Base-by-base conservation (phyloP, 805 yeast genomes). In the Debaryomyces hansenii region DNA sequence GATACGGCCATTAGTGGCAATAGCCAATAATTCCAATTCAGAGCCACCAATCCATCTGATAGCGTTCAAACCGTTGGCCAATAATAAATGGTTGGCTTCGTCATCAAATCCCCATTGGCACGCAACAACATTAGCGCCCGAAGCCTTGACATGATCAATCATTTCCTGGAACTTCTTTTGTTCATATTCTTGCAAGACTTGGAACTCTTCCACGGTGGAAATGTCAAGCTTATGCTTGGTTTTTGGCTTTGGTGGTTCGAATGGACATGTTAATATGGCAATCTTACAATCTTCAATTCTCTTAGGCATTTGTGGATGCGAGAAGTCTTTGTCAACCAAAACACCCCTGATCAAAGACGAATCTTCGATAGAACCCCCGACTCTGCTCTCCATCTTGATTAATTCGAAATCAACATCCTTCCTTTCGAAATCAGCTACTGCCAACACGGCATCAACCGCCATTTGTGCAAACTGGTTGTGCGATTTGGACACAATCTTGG, bases 71-170 rank as follows among this genome's bases (percentile, higher is more conserved):
- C 88, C 80, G 68, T 92, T 90, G 58, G 92, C 87, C 56, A 91
- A 75, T 49, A 94, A 77, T 63, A 94, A 72, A 69, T 94, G 97
- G 70, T 92, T 92, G 36, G 98, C 98, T 74, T 92, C 99, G 67
- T 92, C 99, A 67, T 92, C 99, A 60, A 92, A 94, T 14, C 99
- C 99, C 99, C 99, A 92, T 74, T 92, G 99, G 72, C 99, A 94
- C 34, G 95, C 92, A 43, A 92, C 99, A 46, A 92, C 81, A 66
- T 91, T 92, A 24, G 99, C 98, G 36, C 98, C 98, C 0, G 96
- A 78, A 20, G 78, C 80, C 70, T 94, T 91, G 45, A 94, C 95
- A 52, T 77, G 72, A 49, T 84, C 77, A 49, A 94, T 90, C 99
- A 94, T 94, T 65, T 88, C 90, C 63, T 77, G 80, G 64, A 94